Evolutionary conservation across 345 rosid genomes (phyloP), one percentile per base, ranked within the genome.

Genomic region (Citrus mangshanensis): DNA sequence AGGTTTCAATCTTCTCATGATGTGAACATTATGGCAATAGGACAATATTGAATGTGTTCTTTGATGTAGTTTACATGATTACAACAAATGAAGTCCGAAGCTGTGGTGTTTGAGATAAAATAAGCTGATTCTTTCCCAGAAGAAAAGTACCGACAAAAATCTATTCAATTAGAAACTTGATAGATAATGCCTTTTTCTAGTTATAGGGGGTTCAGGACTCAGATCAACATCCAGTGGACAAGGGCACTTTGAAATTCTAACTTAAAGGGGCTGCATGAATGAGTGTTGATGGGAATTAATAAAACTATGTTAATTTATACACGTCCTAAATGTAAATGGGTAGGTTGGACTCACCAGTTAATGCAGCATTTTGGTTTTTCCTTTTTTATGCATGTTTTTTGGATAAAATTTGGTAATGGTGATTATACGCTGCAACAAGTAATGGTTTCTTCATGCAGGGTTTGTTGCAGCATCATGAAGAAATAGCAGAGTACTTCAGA

Each of bases 401-500:
- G 58, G 22, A 12, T 77, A 19, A 55, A 54, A 21, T 3, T 18
- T 54, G 4, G 42, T 18, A 12, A 5, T 30, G 60, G n/a, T 59
- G 51, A 28, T 28, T 38, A 40, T 58, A 8, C 4, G 16, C 5
- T 24, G 51, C 49, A 32, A 12, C 8, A 54, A 51, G 6, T 59
- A 63, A 42, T 34, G 38, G 40, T 25, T 18, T 60, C 4, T 65
- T 64, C 24, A 54, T 82, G 81, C 89, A 94, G 98, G 99, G 98
- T 72, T 85, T 94, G 82, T 85, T 94, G 94, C 92, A 91, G 86
- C 82, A 94, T 71, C 99, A 92, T 75, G 87, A 85, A 78, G 93
- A 91, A 80, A 90, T 97, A 76, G 93, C 86, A 37, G 95, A 97
- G 55, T 97, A 97, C 87, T 93, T 97, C 73, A 93, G 87, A 85